These are phyloP conservation scores for Phalaenopsis hybrid DNA, from an alignment of 116 monocot species.

Conservation along the genomic window DNA sequence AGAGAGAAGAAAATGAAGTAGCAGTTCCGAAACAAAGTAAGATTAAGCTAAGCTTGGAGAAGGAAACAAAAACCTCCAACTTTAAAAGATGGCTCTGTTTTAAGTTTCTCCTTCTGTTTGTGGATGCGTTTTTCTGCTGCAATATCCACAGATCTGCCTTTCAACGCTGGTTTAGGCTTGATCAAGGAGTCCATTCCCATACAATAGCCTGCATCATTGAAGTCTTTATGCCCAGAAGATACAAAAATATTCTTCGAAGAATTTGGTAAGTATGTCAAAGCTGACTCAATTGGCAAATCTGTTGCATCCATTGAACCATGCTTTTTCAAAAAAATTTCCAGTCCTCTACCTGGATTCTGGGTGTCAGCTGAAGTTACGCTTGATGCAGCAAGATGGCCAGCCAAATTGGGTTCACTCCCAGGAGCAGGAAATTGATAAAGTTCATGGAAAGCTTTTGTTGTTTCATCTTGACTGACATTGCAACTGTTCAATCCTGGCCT, in stretches of 20 bases:
- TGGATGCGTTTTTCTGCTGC: conserved; percentile 24
- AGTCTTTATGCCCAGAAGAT: conserved; percentile 31
- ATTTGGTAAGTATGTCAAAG: conserved; percentile 10
- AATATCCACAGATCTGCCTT: conserved; percentile 29
- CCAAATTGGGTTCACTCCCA: conserved; percentile 25
- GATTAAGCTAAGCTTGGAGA: not conserved
- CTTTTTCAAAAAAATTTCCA: conserved; percentile 43
- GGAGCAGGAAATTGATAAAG: conserved; percentile 41
- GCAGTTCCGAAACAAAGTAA: not conserved
- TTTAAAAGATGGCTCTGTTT: conserved; percentile 18
- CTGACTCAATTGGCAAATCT: conserved; percentile 17
- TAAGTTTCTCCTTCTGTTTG: conserved; percentile 45
- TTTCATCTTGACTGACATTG: conserved; percentile 71
- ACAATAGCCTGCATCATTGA: conserved; percentile 23
- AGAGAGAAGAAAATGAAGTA: not conserved
- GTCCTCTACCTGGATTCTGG: conserved; percentile 15
- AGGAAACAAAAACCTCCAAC: conserved; percentile 29
- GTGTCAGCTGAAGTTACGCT: conserved; percentile 15
- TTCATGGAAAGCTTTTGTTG: conserved; percentile 63
- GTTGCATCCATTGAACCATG: conserved; percentile 25
- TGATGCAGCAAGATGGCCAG: conserved; percentile 26
- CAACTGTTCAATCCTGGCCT: conserved; percentile 93
- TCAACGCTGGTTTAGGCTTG: conserved; percentile 22
- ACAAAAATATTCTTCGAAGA: conserved; percentile 25
- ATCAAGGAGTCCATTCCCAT: conserved; percentile 19